phyloP scores from a whole-genome alignment of 192 early-diverging fungal genomes.

The Radiomyces spectabilis region DNA sequence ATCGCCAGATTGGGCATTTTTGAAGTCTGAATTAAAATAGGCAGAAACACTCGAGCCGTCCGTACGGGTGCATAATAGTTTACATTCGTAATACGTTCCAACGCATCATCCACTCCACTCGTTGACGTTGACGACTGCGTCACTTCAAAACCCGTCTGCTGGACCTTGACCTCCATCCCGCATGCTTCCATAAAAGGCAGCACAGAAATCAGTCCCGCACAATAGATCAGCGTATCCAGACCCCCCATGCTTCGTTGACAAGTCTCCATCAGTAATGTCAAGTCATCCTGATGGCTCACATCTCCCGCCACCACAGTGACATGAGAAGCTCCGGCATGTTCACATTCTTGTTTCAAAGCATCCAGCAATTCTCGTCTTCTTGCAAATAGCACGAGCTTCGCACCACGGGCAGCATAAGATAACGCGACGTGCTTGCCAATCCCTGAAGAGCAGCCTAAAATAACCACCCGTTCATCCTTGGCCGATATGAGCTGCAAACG shows the following conservation, averaged over 20 bases:
- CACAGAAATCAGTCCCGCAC: conserved; percentile 71
- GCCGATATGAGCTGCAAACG: conserved; percentile 5
- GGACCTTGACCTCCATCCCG: conserved; percentile 23
- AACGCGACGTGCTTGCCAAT: conserved; percentile 65
- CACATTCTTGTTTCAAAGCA: conserved; percentile 38
- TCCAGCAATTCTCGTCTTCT: conserved; percentile 47
- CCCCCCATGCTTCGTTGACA: no score
- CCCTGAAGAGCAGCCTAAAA: conserved; percentile 74
- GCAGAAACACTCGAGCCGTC: conserved; percentile 46
- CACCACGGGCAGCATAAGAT: conserved; percentile 56
- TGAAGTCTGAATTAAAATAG: conserved; percentile 38
- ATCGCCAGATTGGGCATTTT: conserved; percentile 51
- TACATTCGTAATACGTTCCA: conserved; percentile 43
- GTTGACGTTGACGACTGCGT: no score
- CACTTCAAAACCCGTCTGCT: conserved; percentile 1
- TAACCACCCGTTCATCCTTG: conserved; percentile 43
- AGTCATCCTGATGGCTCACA: conserved; percentile 46
- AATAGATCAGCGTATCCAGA: conserved; percentile 66
- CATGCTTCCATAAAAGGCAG: conserved; percentile 56
- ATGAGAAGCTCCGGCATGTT: conserved; percentile 4
- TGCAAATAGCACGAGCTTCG: conserved; percentile 56
- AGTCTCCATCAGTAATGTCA: no score
- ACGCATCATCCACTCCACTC: conserved; percentile 19
- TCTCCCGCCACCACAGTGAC: conserved; percentile 42
- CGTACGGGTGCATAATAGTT: conserved; percentile 51